Evolutionary conservation across 495 filamentous ascomycete species (phyloP), one percentile per base, ranked within the genome.

Genomic region (Xylaria acuta): DNA sequence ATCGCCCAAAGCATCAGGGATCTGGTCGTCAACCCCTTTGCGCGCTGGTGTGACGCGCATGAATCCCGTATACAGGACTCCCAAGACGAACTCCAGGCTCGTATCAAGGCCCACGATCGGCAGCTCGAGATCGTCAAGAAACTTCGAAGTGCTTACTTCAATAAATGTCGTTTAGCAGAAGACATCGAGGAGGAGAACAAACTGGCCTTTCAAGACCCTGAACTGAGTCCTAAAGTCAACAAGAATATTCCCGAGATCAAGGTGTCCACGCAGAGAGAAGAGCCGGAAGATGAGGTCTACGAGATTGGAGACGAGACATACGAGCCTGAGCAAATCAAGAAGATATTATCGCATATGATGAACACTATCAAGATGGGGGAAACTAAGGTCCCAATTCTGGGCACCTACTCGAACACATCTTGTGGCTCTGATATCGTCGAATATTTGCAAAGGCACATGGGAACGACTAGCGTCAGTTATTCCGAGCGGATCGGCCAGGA

Each of bases 161-260:
- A 97, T 85, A 98, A 98, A 82, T 99, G 96, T 77, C 92, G 96
- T 58, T 88, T 97, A 54, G 91, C 98, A 8, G 96, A 99, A 80
- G 96, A 99, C 77, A 81, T 98, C 67, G 97, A 98, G 76, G 96
- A 99, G 82, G 96, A 99, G 86, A 97, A 97, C 78, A 98, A 98
- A 82, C 89, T 99, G 16, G 95, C 94, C 40, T 98, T 98, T 80
- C 94, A 98, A 78, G 93, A 93, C 72, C 94, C 95, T 2, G 82
- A 85, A 70, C 78, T 71, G 38, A 87, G 85, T 76, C 85, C 87
- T 18, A 85, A 87, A 69, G 75, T 81, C 74, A 75, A 74, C 67
- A 73, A 82, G 75, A 79, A 83, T 69, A 84, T 86, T 72, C 87
- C 86, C 56, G 86, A 88, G 75, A 91, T 90, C 80, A 88, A 87